These are phyloP conservation scores for Hippophae tibetana DNA, from an alignment of 306 rosid species.

Conservation along the genomic window DNA sequence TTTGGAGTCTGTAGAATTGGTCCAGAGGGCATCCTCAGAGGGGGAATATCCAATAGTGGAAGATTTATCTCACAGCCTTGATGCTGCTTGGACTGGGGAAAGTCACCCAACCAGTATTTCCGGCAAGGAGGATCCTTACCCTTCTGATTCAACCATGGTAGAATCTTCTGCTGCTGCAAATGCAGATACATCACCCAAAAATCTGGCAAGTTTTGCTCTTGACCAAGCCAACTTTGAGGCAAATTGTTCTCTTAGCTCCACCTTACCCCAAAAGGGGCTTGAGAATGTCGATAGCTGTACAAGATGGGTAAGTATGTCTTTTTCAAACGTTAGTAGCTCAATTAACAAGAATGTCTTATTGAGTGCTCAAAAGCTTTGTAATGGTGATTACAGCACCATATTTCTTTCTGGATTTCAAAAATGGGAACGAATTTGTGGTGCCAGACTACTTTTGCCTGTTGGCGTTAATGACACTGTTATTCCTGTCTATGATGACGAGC, in stretches of 20 bases:
- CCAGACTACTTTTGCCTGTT: slow-evolving; percentile 53
- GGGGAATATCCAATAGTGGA: slow-evolving; percentile 34
- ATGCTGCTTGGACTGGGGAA: slow-evolving; percentile 83
- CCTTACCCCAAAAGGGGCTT: slow-evolving; percentile 26
- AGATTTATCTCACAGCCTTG: slow-evolving; percentile 71
- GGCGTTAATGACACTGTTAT: slow-evolving; percentile 61
- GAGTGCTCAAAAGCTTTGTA: slow-evolving; percentile 38
- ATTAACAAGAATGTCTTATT: slow-evolving; percentile 30
- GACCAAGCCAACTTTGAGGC: slow-evolving; percentile 30
- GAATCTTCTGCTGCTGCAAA: slow-evolving; percentile 23
- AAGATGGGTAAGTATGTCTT: slow-evolving; percentile 42
- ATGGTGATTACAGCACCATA: slow-evolving; percentile 47
- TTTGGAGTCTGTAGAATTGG: slow-evolving; percentile 30
- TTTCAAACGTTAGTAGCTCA: slow-evolving; percentile 31
- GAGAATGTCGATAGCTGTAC: slow-evolving; percentile 22
- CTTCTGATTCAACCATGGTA: slow-evolving; percentile 31
- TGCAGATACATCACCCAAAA: slow-evolving; percentile 16
- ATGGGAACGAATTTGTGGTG: slow-evolving; percentile 51
- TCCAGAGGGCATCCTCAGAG: slow-evolving; percentile 36
- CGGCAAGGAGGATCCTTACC: slow-evolving; percentile 33
- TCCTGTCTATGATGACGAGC: slow-evolving; percentile 77
- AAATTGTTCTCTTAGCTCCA: slow-evolving; percentile 31
- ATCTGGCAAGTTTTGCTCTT: slow-evolving; percentile 23
- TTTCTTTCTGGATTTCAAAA: slow-evolving; percentile 42
- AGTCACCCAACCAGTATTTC: slow-evolving; percentile 27